Evolutionary conservation across 2,329 filamentous ascomycete species (phyloP).

Genomic region (Magnaporthiopsis incrustans): DNA sequence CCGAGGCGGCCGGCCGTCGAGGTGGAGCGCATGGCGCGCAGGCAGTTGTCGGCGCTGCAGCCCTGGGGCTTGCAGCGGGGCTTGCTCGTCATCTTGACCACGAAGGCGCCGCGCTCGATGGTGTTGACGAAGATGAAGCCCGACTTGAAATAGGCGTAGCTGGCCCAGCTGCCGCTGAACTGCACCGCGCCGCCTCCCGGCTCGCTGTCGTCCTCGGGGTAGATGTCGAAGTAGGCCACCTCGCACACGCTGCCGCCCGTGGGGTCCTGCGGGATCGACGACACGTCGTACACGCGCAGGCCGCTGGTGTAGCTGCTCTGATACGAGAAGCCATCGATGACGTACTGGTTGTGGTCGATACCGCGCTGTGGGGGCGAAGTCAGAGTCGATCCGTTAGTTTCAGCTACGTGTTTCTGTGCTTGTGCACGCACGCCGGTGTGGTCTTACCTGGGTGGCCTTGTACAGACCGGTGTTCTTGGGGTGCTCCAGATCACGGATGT

Average conservation of each 20-base stretch:
- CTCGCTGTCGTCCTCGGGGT: constrained; percentile 36
- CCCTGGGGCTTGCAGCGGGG: constrained; percentile 6
- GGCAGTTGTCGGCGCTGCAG: constrained; percentile 26
- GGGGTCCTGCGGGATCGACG: constrained; percentile 22
- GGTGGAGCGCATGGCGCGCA: constrained; percentile 27
- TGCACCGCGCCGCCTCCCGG: constrained; percentile 26
- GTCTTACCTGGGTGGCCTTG: constrained; percentile 16
- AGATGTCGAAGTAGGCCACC: constrained; percentile 37
- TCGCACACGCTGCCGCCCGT: constrained; percentile 32
- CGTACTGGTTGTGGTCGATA: constrained; percentile 39
- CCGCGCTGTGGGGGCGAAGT: constrained; percentile 14
- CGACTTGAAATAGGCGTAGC: constrained; percentile 33
- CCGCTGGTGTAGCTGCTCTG: constrained; percentile 40
- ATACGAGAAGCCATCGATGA: constrained; percentile 30
- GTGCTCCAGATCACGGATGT: constrained; percentile 31
- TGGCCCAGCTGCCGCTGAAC: constrained; percentile 34
- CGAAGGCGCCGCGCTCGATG: constrained; percentile 35
- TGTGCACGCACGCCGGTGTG: constrained; percentile 12
- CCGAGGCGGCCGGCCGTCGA: constrained; percentile 23
- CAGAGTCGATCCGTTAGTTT: background rate
- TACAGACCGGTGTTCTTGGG: constrained; percentile 35
- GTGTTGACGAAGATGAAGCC: constrained; percentile 36
- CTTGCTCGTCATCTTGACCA: constrained; percentile 21
- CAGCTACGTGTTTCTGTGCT: background rate
- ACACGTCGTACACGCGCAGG: constrained; percentile 27